Percentiles rank a stretch among this genome's conserved stretches.
These are phyloP conservation scores for Linnemannia exigua DNA, from an alignment of 192 early-diverging fungal species.

Conservation along the genomic window DNA sequence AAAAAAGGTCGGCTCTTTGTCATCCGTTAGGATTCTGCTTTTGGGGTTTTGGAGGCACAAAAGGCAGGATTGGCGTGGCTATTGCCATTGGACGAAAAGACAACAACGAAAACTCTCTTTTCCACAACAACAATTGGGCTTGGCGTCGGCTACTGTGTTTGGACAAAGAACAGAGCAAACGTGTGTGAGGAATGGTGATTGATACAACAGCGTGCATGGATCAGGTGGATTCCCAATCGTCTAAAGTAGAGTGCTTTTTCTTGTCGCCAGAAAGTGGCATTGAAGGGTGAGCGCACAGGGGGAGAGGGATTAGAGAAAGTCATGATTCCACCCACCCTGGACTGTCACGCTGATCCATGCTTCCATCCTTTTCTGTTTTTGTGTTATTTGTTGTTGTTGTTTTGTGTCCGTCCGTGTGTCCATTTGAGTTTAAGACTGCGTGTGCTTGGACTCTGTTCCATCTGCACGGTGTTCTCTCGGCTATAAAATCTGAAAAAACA, in stretches of 20 bases:
- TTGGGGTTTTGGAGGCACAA: background rate
- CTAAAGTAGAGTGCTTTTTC: background rate
- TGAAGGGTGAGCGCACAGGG: background rate
- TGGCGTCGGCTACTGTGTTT: background rate
- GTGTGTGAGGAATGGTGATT: background rate
- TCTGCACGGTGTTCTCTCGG: background rate
- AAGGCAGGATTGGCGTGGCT: background rate
- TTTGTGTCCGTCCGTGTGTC: background rate
- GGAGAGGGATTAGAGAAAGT: background rate
- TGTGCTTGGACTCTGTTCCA: background rate
- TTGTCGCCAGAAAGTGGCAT: background rate
- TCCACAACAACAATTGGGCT: background rate
- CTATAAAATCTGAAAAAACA: background rate
- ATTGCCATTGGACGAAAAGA: background rate
- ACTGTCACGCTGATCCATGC: background rate
- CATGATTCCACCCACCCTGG: background rate
- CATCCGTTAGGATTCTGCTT: background rate
- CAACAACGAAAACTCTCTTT: background rate
- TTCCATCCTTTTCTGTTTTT: background rate
- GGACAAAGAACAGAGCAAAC: background rate
- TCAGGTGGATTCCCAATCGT: background rate
- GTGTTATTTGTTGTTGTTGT: background rate
- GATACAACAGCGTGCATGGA: background rate
- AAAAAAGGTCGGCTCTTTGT: background rate
- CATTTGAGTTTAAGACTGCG: background rate